These are phyloP conservation scores for Neurospora africana DNA, from an alignment of 495 filamentous ascomycete genomes.

Conservation along the genomic window DNA sequence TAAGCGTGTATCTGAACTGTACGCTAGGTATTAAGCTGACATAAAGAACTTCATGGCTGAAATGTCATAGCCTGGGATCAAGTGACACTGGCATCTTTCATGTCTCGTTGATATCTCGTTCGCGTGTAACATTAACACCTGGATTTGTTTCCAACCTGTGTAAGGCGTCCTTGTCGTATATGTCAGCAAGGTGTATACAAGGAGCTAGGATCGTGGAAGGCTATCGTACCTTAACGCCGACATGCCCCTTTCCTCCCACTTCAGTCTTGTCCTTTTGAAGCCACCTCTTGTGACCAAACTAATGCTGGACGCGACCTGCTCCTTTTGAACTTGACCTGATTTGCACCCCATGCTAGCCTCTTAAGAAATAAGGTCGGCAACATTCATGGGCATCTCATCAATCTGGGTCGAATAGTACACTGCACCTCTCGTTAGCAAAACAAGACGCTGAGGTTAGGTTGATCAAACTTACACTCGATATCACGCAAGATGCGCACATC, in stretches of 20 bases:
- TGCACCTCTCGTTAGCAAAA: conserved; percentile 14
- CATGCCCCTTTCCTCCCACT: not conserved
- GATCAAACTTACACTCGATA: conserved; percentile 55
- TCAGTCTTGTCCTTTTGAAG: not conserved
- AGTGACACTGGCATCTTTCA: not conserved
- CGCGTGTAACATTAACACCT: not conserved
- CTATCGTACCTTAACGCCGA: not conserved
- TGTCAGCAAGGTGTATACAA: not conserved
- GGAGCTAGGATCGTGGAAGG: not conserved
- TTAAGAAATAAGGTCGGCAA: conserved; percentile 54
- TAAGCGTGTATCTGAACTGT: not conserved
- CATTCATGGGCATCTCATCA: conserved; percentile 83
- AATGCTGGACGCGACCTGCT: not conserved
- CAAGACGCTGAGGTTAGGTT: not conserved
- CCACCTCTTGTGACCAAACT: not conserved
- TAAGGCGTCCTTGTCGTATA: not conserved
- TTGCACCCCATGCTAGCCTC: not conserved
- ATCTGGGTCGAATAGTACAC: conserved; percentile 71
- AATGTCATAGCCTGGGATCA: not conserved
- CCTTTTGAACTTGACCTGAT: not conserved
- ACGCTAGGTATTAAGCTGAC: not conserved
- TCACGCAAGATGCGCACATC: conserved; percentile 99
- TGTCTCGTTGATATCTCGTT: not conserved
- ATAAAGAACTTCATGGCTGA: not conserved
- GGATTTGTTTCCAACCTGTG: not conserved